Evolutionary conservation across 78 protist genomes (phyloP).

Genomic region (Dictyostelium intermedium): DNA sequence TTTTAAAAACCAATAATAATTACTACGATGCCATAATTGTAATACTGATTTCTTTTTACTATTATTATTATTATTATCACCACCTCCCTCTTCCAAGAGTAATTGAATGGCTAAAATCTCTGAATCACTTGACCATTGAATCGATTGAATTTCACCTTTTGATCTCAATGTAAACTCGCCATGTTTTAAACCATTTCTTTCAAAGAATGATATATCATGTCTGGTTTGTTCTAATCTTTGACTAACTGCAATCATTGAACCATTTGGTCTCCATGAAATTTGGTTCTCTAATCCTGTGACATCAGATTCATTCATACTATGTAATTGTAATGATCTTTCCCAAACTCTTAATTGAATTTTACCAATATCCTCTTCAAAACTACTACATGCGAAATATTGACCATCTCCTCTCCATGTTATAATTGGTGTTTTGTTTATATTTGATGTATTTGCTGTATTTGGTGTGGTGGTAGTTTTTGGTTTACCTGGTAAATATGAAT

Average conservation of each 20-base stretch:
- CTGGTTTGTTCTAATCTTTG: conserved; percentile 20
- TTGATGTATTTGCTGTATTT: background rate
- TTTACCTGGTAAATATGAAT: conserved; percentile 47
- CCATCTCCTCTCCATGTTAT: conserved; percentile 85
- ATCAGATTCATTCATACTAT: conserved; percentile 23
- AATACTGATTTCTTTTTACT: conserved; percentile 21
- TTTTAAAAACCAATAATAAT: conserved; percentile 76
- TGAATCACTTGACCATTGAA: conserved; percentile 73
- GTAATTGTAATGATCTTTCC: conserved; percentile 67
- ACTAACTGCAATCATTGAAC: conserved; percentile 49
- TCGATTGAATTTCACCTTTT: background rate
- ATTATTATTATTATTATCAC: too few relatives aligned
- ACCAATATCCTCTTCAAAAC: background rate
- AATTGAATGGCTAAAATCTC: conserved; percentile 62
- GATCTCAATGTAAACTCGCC: conserved; percentile 64
- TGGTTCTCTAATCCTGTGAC: conserved; percentile 48
- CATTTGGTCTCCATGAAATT: conserved; percentile 63
- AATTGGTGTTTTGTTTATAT: background rate
- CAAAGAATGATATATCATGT: conserved; percentile 76
- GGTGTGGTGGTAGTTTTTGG: background rate
- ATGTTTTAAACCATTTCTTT: conserved; percentile 82
- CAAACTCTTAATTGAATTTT: conserved; percentile 24
- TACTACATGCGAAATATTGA: conserved; percentile 61
- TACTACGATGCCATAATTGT: conserved; percentile 67
- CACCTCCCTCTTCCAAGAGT: background rate